phyloP scores from a whole-genome alignment of 495 filamentous ascomycete species.

The Lasiosphaeris hirsuta region DNA sequence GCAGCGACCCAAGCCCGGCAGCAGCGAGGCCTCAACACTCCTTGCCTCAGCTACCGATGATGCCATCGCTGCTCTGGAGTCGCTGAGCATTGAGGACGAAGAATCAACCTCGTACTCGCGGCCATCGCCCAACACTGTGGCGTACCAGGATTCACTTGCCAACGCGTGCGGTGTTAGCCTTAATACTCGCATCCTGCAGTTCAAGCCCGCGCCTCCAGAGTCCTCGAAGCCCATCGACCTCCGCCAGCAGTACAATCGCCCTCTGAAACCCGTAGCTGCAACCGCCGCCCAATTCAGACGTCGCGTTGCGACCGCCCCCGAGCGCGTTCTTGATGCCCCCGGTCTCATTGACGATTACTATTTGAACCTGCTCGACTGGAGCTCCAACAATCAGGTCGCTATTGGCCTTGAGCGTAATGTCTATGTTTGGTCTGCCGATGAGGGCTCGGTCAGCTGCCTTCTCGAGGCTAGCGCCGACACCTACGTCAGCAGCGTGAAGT shows the following conservation, averaged over 20 bases:
- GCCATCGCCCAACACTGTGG: conserved; percentile 78
- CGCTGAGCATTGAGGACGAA: conserved; percentile 61
- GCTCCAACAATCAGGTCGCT: conserved; percentile 93
- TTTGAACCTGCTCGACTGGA: conserved; percentile 97
- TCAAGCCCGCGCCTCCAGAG: conserved; percentile 95
- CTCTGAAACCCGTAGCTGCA: conserved; percentile 72
- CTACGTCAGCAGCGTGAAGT: conserved; percentile 97
- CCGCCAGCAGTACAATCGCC: conserved; percentile 95
- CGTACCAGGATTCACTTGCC: conserved; percentile 90
- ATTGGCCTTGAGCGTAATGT: conserved; percentile 96
- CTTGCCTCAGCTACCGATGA: conserved; percentile 74
- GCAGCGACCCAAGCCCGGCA: conserved; percentile 65
- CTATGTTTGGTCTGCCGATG: conserved; percentile 98
- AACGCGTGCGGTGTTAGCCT: conserved; percentile 88
- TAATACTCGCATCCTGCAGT: conserved; percentile 94
- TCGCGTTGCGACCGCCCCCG: conserved; percentile 87
- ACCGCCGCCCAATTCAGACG: conserved; percentile 80
- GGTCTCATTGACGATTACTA: conserved; percentile 98
- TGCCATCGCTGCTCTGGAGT: conserved; percentile 72
- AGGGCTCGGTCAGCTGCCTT: conserved; percentile 79
- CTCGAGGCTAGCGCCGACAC: conserved; percentile 84
- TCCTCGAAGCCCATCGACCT: conserved; percentile 97
- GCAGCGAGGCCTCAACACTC: conserved; percentile 54
- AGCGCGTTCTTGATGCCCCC: conserved; percentile 95
- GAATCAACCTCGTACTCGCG: conserved; percentile 60